Conservation (phyloP, 352 stramenopile species). For the Phytophthora syringae region DNA sequence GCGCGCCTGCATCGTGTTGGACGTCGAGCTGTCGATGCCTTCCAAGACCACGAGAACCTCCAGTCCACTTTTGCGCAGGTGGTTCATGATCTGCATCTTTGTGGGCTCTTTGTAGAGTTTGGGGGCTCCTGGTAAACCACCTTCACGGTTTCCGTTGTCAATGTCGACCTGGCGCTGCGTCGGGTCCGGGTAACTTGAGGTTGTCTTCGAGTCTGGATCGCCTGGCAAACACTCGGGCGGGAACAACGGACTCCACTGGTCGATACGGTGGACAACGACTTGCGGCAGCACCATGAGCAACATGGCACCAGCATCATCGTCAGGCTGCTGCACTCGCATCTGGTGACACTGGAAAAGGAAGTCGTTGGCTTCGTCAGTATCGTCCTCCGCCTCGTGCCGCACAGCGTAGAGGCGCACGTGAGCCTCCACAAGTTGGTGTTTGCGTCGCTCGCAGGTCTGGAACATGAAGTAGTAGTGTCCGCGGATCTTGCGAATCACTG, state of each 20-base stretch:
- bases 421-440: slow-evolving; percentile 89
- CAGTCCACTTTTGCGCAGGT: slow-evolving; percentile 70
- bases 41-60: slow-evolving; percentile 87
- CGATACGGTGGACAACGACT: slow-evolving; percentile 85
- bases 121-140: slow-evolving; percentile 25
- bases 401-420: slow-evolving; percentile 88
- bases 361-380: slow-evolving; percentile 48
- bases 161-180: slow-evolving; percentile 77
- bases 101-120: slow-evolving; percentile 70
- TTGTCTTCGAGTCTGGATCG: slow-evolving; percentile 58
- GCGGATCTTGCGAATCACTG: slow-evolving; percentile 90
- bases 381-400: slow-evolving; percentile 62
- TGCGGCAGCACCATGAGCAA: slow-evolving; percentile 86
- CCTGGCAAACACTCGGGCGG: slow-evolving; percentile 74
- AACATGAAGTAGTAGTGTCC: slow-evolving; percentile 93
- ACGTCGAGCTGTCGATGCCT: slow-evolving; percentile 85
- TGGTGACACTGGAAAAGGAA: slow-evolving; percentile 81
- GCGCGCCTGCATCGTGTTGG: slow-evolving; percentile 88
- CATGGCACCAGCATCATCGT: slow-evolving; percentile 83
- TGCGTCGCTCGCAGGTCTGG: slow-evolving; percentile 89
- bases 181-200: slow-evolving; percentile 71
- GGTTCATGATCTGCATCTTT: slow-evolving; percentile 71
- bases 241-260: slow-evolving; percentile 86
- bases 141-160: slow-evolving; percentile 87
- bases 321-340: slow-evolving; percentile 90